phyloP scores from a whole-genome alignment of 441 rosid species.

The Sinapis alba region DNA sequence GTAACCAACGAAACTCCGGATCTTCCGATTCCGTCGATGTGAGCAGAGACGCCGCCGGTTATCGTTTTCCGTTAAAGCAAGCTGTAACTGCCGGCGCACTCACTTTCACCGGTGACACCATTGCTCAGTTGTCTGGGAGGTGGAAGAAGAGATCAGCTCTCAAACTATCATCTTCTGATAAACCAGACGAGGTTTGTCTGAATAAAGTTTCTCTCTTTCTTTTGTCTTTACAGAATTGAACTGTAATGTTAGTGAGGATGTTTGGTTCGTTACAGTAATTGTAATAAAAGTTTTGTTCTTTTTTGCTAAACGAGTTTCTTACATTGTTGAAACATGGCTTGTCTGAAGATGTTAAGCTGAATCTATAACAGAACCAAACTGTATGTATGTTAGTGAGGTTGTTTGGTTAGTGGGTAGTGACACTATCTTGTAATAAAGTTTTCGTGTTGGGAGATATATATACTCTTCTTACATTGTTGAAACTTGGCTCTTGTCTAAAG shows the following conservation, averaged over 20 bases:
- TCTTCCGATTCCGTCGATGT: conserved; percentile 51
- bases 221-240: too few relatives aligned
- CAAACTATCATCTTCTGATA: conserved; percentile 31
- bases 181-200: conserved; percentile 33
- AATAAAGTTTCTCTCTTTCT: background rate
- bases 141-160: conserved; percentile 46
- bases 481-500: background rate
- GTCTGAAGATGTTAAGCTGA: background rate
- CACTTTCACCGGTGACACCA: conserved; percentile 75
- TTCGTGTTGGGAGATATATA: too few relatives aligned
- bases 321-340: too few relatives aligned
- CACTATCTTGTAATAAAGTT: background rate
- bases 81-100: conserved; percentile 79
- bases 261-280: background rate
- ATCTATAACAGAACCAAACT: background rate
- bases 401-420: background rate
- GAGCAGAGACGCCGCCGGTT: conserved; percentile 45
- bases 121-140: conserved; percentile 65
- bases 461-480: background rate
- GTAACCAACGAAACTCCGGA: conserved; percentile 49
- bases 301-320: too few relatives aligned
- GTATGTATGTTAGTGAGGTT: background rate
- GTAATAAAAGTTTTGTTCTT: too few relatives aligned
- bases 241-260: too few relatives aligned
- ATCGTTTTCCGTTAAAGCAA: conserved; percentile 79